Percentiles rank a stretch among this genome's conserved stretches.
These are phyloP conservation scores for Conidiobolus incongruus DNA, from an alignment of 371 early-diverging fungal species.

Conservation along the genomic window DNA sequence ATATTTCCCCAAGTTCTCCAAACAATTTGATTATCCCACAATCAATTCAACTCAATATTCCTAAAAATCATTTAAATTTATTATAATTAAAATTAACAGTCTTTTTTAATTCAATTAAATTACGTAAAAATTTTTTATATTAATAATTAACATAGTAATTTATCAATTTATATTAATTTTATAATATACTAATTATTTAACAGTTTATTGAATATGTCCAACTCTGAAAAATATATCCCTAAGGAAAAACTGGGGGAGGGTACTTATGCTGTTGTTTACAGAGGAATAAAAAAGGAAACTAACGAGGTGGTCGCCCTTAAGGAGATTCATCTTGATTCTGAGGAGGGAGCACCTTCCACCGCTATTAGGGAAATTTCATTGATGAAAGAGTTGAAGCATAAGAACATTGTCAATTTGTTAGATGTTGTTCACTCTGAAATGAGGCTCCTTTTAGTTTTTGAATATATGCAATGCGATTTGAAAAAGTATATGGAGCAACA, in stretches of 20 bases:
- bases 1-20: too few relatives aligned
- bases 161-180: too few relatives aligned
- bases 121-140: too few relatives aligned
- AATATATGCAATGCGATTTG: conserved; percentile 95
- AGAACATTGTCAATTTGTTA: conserved; percentile 73
- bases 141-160: too few relatives aligned
- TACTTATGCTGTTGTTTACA: conserved; percentile 99
- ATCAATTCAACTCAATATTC: too few relatives aligned
- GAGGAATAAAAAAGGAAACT: conserved; percentile 71
- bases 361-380: conserved; percentile 92
- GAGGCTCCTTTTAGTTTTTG: conserved; percentile 95
- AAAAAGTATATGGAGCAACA: conserved; percentile 82
- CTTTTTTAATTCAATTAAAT: too few relatives aligned
- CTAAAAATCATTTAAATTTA: too few relatives aligned
- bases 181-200: too few relatives aligned
- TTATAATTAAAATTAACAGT: too few relatives aligned
- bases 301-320: conserved; percentile 94
- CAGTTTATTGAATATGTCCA: background rate
- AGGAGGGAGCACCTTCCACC: conserved; percentile 90
- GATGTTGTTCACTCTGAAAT: conserved; percentile 97
- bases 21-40: too few relatives aligned
- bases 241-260: conserved; percentile 95
- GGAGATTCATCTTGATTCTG: conserved; percentile 79
- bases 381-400: conserved; percentile 83
- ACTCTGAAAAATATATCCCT: conserved; percentile 34